Conservation (phyloP, 2,329 filamentous ascomycete genomes). For the Cordyceps sp. region DNA sequence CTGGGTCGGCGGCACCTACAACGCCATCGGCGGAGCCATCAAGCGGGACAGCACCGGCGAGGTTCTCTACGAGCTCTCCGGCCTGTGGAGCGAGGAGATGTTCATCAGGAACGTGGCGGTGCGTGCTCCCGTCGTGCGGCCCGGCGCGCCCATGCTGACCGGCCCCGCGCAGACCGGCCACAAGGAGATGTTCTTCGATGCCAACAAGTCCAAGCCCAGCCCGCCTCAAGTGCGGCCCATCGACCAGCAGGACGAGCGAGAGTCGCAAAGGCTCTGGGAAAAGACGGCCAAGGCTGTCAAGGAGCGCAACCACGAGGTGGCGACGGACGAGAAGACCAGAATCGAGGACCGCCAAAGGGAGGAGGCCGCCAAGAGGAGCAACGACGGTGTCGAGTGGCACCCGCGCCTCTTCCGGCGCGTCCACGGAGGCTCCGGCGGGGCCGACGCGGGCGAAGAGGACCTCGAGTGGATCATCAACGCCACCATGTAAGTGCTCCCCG, state of each 20-base stretch:
- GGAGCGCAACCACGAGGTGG: conserved; percentile 69
- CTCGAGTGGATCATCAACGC: conserved; percentile 93
- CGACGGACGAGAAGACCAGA: conserved; percentile 90
- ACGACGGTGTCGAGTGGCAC: conserved; percentile 72
- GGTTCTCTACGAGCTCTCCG: conserved; percentile 76
- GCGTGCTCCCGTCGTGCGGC: conserved; percentile 12
- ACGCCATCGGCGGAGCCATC: conserved; percentile 83
- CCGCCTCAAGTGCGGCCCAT: conserved; percentile 59
- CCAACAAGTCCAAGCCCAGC: conserved; percentile 58
- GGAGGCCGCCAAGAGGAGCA: conserved; percentile 64
- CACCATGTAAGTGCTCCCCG: conserved; percentile 44
- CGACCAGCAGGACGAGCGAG: conserved; percentile 73
- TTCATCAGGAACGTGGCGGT: conserved; percentile 69
- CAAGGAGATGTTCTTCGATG: conserved; percentile 81
- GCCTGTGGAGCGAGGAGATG: conserved; percentile 93
- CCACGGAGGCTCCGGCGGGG: conserved; percentile 49
- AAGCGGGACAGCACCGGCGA: conserved; percentile 79
- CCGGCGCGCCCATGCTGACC: neutral
- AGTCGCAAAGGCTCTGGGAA: conserved; percentile 79
- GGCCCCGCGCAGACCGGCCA: conserved; percentile 54
- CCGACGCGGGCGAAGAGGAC: conserved; percentile 71
- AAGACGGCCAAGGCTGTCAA: conserved; percentile 69
- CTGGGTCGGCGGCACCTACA: conserved; percentile 92
- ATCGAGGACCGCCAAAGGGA: conserved; percentile 87
- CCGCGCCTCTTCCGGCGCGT: conserved; percentile 72